Percentiles rank a stretch among this genome's conserved stretches.
Conservation (phyloP, 805 yeast genomes). For the Sungouiella thailandica region DNA sequence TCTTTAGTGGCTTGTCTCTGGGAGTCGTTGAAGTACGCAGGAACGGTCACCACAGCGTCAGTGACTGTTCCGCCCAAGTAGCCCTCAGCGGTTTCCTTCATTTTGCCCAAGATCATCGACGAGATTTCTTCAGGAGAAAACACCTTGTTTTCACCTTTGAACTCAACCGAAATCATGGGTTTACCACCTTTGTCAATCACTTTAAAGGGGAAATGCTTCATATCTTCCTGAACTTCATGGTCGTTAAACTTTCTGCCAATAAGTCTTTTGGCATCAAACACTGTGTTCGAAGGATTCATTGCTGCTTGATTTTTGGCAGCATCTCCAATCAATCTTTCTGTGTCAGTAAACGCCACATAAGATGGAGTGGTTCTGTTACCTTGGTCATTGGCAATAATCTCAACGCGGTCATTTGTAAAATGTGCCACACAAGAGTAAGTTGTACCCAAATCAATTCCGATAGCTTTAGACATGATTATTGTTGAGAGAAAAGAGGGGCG, state of each 20-base stretch:
- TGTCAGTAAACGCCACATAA: conserved; percentile 92
- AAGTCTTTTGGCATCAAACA: conserved; percentile 93
- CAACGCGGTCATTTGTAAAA: conserved; percentile 71
- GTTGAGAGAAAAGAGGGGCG: background rate
- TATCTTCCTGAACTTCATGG: conserved; percentile 70
- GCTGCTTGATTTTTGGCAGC: conserved; percentile 99
- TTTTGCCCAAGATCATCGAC: conserved; percentile 85
- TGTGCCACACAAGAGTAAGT: conserved; percentile 95
- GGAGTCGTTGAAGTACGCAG: conserved; percentile 41
- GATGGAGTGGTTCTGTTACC: conserved; percentile 99
- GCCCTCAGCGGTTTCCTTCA: conserved; percentile 92
- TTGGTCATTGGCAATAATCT: conserved; percentile 94
- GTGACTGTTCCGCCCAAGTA: conserved; percentile 78
- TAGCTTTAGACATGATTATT: conserved; percentile 28
- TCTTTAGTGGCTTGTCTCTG: conserved; percentile 43
- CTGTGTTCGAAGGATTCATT: conserved; percentile 90
- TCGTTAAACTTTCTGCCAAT: conserved; percentile 80
- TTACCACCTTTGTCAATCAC: conserved; percentile 74
- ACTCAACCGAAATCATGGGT: conserved; percentile 84
- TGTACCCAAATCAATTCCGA: conserved; percentile 96
- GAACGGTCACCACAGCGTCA: conserved; percentile 42
- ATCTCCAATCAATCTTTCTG: conserved; percentile 94
- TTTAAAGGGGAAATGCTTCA: conserved; percentile 87
- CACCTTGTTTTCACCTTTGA: conserved; percentile 78
- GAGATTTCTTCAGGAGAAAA: conserved; percentile 95